Evolutionary conservation across 805 yeast species (phyloP).

Genomic region (Starmerella vitae): DNA sequence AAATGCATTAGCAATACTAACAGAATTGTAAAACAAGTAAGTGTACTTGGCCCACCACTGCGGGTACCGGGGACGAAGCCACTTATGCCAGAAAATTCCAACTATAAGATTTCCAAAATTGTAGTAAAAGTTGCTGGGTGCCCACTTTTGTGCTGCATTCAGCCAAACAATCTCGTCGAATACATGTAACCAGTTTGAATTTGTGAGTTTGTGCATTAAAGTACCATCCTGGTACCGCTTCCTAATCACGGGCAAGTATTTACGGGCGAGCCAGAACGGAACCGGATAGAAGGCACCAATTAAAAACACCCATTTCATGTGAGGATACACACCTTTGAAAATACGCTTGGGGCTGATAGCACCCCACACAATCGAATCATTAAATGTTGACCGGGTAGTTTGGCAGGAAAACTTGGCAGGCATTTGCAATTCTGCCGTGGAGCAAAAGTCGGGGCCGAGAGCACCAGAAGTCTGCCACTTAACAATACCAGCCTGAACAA

Average conservation of each 20-base stretch:
- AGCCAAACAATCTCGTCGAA: constrained; percentile 14
- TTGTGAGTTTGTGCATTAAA: constrained; percentile 31
- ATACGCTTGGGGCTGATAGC: constrained; percentile 35
- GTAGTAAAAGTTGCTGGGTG: constrained; percentile 35
- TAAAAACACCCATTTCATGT: constrained; percentile 48
- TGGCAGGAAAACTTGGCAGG: constrained; percentile 26
- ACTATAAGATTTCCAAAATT: constrained; percentile 31
- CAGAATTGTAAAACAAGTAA: constrained; percentile 36
- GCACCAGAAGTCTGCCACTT: constrained; percentile 27
- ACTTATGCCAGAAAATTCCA: constrained; percentile 34
- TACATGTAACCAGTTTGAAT: constrained; percentile 4
- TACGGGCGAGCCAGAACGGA: constrained; percentile 14
- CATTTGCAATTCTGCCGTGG: constrained; percentile 20
- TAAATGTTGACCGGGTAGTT: constrained; percentile 34
- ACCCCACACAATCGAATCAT: constrained; percentile 35
- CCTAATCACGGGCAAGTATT: constrained; percentile 16
- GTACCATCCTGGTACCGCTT: constrained; percentile 18
- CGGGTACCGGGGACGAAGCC: constrained; percentile 32
- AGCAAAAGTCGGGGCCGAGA: constrained; percentile 23
- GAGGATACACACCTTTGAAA: constrained; percentile 42
- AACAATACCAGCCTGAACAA: constrained; percentile 25
- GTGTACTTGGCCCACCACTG: constrained; percentile 44
- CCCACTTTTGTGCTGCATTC: constrained; percentile 23
- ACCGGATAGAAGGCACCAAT: constrained; percentile 33
- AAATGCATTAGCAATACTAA: constrained; percentile 38